These are phyloP conservation scores for Hyaloperonospora arabidopsidis DNA, from an alignment of 352 stramenopile genomes.

Conservation along the genomic window DNA sequence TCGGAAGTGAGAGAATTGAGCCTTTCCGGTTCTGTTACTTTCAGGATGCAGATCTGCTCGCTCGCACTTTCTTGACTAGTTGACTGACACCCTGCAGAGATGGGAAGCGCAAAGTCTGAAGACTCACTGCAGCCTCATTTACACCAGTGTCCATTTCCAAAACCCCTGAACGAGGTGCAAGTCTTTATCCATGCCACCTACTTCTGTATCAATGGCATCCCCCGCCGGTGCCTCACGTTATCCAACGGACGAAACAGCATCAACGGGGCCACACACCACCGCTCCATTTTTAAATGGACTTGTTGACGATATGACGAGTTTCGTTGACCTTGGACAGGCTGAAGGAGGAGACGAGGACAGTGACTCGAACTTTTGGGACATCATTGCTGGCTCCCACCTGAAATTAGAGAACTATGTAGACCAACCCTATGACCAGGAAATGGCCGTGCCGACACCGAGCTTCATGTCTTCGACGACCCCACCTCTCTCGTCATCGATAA, in stretches of 20 bases:
- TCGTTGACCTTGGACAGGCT: slow-evolving; percentile 20
- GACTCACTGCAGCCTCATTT: slow-evolving; percentile 7
- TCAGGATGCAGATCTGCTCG: slow-evolving; percentile 33
- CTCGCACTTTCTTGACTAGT: slow-evolving; percentile 37
- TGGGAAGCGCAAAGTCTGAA: background rate
- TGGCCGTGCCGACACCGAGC: slow-evolving; percentile 17
- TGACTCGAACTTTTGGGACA: slow-evolving; percentile 40
- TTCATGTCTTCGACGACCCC: slow-evolving; percentile 19
- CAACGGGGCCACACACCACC: slow-evolving; percentile 30
- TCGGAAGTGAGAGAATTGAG: slow-evolving; percentile 4
- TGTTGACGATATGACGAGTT: slow-evolving; percentile 24
- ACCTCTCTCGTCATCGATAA: slow-evolving; percentile 4
- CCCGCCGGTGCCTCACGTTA: slow-evolving; percentile 4
- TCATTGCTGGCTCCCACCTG: slow-evolving; percentile 28
- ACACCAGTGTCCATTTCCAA: no score
- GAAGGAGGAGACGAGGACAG: slow-evolving; percentile 40
- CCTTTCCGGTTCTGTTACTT: slow-evolving; percentile 2
- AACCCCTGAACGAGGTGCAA: slow-evolving; percentile 31
- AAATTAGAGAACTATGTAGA: slow-evolving; percentile 28
- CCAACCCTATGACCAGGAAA: slow-evolving; percentile 32
- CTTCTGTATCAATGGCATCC: slow-evolving; percentile 31
- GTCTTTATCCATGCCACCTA: slow-evolving; percentile 56
- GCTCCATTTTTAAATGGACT: slow-evolving; percentile 12
- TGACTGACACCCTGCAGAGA: background rate
- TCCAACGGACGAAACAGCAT: slow-evolving; percentile 45